Percentiles rank a stretch among this genome's conserved stretches.
phyloP scores from a whole-genome alignment of 352 stramenopile species.

The Phytophthora ohioensis region DNA sequence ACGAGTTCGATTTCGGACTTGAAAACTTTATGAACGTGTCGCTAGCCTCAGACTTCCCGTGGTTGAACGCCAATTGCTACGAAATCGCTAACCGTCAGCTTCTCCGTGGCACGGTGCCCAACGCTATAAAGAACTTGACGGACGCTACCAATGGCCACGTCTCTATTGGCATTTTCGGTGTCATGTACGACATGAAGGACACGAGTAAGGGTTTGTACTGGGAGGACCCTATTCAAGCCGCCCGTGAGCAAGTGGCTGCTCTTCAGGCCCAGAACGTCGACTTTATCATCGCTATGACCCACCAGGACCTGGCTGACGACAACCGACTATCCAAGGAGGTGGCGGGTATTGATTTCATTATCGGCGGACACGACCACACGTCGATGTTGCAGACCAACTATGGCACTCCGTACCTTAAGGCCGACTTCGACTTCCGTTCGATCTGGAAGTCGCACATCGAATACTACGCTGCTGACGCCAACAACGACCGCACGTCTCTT shows the following conservation, averaged over 20 bases:
- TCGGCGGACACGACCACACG: slow-evolving; percentile 77
- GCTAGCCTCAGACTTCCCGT: slow-evolving; percentile 62
- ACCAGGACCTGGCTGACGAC: slow-evolving; percentile 76
- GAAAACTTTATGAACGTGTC: slow-evolving; percentile 82
- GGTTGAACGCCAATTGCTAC: slow-evolving; percentile 82
- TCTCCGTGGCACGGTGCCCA: slow-evolving; percentile 59
- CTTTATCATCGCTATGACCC: slow-evolving; percentile 79
- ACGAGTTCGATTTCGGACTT: slow-evolving; percentile 85
- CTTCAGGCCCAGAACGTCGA: slow-evolving; percentile 59
- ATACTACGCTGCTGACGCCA: slow-evolving; percentile 52
- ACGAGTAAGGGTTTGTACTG: slow-evolving; percentile 70
- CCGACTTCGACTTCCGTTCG: slow-evolving; percentile 76
- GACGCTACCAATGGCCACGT: slow-evolving; percentile 52
- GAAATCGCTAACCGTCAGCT: slow-evolving; percentile 53
- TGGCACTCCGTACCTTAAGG: slow-evolving; percentile 77
- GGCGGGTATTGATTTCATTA: slow-evolving; percentile 68
- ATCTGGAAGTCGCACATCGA: slow-evolving; percentile 72
- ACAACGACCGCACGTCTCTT: slow-evolving; percentile 41
- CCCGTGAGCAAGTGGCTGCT: slow-evolving; percentile 56
- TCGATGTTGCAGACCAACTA: slow-evolving; percentile 81
- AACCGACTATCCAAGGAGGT: slow-evolving; percentile 79
- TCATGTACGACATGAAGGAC: slow-evolving; percentile 86
- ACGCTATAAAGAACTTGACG: slow-evolving; percentile 61
- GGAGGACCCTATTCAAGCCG: slow-evolving; percentile 68
- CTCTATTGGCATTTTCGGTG: slow-evolving; percentile 71